Evolutionary conservation across 768 basidiomycete species (phyloP).

Genomic region (Lentinula detonsa): DNA sequence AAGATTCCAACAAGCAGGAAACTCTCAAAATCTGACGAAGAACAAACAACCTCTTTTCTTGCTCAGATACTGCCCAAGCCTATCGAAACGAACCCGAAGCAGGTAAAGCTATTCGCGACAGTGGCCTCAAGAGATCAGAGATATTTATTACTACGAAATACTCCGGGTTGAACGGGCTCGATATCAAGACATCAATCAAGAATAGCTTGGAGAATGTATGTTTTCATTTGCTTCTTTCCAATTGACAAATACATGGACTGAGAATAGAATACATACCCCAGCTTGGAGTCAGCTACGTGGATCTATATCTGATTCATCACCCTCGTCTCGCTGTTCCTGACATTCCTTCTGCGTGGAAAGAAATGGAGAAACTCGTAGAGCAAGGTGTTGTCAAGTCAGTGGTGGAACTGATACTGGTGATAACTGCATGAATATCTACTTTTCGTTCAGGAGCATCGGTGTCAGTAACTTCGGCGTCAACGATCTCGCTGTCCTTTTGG

Average conservation of each 20-base stretch:
- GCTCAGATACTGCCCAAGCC: conserved; percentile 50
- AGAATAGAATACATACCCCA: conserved; percentile 15
- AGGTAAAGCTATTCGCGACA: conserved; percentile 43
- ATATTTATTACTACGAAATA: conserved; percentile 66
- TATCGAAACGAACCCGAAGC: conserved; percentile 60
- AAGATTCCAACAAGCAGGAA: background rate
- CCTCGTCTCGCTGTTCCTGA: conserved; percentile 50
- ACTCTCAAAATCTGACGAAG: no score
- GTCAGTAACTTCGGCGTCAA: conserved; percentile 61
- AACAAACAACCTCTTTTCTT: background rate
- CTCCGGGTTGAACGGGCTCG: conserved; percentile 43
- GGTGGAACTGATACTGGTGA: background rate
- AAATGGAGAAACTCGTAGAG: conserved; percentile 53
- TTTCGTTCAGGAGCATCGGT: conserved; percentile 54
- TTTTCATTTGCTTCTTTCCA: background rate
- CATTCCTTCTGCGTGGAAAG: conserved; percentile 55
- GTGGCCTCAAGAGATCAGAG: conserved; percentile 48
- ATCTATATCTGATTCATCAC: conserved; percentile 66
- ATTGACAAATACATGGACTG: no score
- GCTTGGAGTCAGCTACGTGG: conserved; percentile 61
- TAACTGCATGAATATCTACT: background rate
- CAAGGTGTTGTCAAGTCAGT: conserved; percentile 53
- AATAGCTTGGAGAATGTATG: conserved; percentile 52
- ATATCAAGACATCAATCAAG: conserved; percentile 48
- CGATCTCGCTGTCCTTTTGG: conserved; percentile 49